phyloP scores from a whole-genome alignment of 495 filamentous ascomycete genomes.

The Tuber indicum region DNA sequence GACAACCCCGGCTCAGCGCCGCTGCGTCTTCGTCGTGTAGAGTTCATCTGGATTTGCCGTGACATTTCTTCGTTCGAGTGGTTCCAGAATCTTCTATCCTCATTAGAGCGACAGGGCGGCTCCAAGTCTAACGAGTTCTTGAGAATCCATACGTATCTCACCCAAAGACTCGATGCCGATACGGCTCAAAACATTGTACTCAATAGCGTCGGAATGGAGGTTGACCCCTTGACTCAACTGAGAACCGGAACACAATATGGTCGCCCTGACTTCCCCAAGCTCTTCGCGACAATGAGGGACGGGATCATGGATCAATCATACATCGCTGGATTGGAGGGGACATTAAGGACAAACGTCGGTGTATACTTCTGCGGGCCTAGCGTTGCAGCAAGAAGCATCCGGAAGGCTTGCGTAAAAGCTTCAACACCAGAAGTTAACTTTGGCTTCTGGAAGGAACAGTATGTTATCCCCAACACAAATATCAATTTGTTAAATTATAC shows the following conservation, averaged over 20 bases:
- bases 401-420: conserved; percentile 64
- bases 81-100: conserved; percentile 91
- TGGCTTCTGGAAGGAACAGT: conserved; percentile 98
- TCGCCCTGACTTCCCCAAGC: conserved; percentile 75
- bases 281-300: conserved; percentile 79
- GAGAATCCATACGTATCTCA: conserved; percentile 96
- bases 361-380: conserved; percentile 96
- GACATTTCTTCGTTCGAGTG: conserved; percentile 96
- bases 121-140: conserved; percentile 73
- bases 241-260: conserved; percentile 89
- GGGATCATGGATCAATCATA: conserved; percentile 82
- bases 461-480: conserved; percentile 20
- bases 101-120: conserved; percentile 79
- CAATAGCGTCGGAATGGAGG: conserved; percentile 77
- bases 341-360: conserved; percentile 73
- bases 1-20: conserved; percentile 64
- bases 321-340: conserved; percentile 68
- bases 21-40: conserved; percentile 80
- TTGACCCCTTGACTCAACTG: conserved; percentile 89
- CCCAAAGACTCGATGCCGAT: conserved; percentile 82
- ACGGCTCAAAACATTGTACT: conserved; percentile 94
- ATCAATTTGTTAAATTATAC: conserved; percentile 3
- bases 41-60: conserved; percentile 99
- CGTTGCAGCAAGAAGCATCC: conserved; percentile 74
- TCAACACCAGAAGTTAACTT: conserved; percentile 75